Conservation (phyloP, 148 eudicot genomes). For the Rhododendron mucronatum region DNA sequence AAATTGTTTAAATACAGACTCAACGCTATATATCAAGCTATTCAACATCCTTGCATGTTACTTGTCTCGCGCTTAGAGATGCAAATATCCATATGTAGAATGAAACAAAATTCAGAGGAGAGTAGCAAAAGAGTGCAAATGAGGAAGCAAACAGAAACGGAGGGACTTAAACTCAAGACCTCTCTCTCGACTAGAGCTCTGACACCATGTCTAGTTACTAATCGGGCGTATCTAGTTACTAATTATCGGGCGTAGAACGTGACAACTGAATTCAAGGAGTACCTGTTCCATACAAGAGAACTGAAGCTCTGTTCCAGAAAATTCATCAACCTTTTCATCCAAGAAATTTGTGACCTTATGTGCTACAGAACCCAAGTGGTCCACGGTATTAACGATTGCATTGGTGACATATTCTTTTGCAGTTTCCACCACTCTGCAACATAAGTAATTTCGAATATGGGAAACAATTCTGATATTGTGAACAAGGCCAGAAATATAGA, state of each 20-base stretch:
- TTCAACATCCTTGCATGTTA: background rate
- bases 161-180: background rate
- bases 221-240: background rate
- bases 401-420: conserved; percentile 35
- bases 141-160: background rate
- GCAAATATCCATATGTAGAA: background rate
- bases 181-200: background rate
- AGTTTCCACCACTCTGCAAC: conserved; percentile 33
- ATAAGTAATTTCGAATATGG: background rate
- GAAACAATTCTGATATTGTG: background rate
- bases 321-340: conserved; percentile 34
- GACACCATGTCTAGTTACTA: background rate
- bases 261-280: background rate
- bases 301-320: conserved; percentile 28
- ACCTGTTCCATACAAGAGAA: conserved; percentile 42
- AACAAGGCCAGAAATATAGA: background rate
- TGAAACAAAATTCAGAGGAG: background rate
- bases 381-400: conserved; percentile 41
- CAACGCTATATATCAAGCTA: background rate
- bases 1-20: background rate
- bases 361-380: conserved; percentile 52
- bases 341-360: conserved; percentile 34
- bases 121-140: background rate
- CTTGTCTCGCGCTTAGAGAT: background rate
- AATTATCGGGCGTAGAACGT: background rate